Percentiles rank a stretch among this genome's conserved stretches.
Conservation (phyloP, 805 yeast species). For the Candida railenensis region DNA sequence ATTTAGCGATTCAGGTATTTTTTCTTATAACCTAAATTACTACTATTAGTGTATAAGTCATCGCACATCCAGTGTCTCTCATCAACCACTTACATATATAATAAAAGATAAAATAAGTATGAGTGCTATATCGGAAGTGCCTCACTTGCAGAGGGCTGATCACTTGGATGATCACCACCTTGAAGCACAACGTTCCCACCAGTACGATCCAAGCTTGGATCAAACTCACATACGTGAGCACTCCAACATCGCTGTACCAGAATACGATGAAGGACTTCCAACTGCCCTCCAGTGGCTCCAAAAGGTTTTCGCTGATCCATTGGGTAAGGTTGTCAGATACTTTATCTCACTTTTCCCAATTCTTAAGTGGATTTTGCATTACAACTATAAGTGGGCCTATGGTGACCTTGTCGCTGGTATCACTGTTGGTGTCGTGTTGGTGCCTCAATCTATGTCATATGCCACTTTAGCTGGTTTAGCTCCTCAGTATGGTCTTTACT, state of each 20-base stretch:
- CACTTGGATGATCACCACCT: slow-evolving; percentile 9
- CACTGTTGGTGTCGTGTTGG: slow-evolving; percentile 89
- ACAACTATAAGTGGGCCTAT: slow-evolving; percentile 75
- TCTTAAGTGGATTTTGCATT: slow-evolving; percentile 78
- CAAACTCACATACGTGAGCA: slow-evolving; percentile 9
- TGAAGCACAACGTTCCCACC: slow-evolving; percentile 8
- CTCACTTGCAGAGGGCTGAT: slow-evolving; percentile 16
- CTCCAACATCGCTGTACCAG: slow-evolving; percentile 28
- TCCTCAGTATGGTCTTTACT: slow-evolving; percentile 85
- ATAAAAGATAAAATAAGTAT: slow-evolving; percentile 4
- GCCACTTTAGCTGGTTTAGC: slow-evolving; percentile 81
- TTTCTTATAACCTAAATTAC: not conserved
- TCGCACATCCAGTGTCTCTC: too few species aligned
- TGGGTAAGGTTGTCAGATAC: slow-evolving; percentile 43
- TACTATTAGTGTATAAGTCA: too few species aligned
- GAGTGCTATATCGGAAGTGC: slow-evolving; percentile 18
- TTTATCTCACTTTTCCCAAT: slow-evolving; percentile 73
- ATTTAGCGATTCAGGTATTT: too few species aligned
- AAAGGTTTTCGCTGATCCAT: slow-evolving; percentile 36
- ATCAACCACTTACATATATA: too few species aligned
- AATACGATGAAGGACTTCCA: slow-evolving; percentile 32
- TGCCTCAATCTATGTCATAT: slow-evolving; percentile 95
- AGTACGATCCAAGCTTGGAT: not conserved
- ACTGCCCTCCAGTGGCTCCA: slow-evolving; percentile 33
- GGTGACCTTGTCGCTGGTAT: slow-evolving; percentile 89